These are phyloP conservation scores for Durusdinium trenchii DNA, from an alignment of 73 alveolate genomes.

Conservation along the genomic window DNA sequence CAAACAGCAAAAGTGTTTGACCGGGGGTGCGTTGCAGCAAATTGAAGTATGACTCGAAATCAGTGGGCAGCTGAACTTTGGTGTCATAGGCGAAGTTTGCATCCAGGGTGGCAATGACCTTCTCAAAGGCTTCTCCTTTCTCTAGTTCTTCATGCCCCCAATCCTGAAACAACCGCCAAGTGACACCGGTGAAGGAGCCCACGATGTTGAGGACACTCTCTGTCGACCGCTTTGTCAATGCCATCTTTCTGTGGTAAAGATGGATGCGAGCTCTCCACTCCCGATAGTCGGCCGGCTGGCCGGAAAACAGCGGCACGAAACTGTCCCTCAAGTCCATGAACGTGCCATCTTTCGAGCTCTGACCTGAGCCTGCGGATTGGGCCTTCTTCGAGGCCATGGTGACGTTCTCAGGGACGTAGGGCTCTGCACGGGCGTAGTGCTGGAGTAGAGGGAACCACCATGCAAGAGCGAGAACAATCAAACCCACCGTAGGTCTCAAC, in stretches of 20 bases:
- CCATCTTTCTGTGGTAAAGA: slow-evolving; percentile 5
- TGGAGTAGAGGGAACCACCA: not conserved
- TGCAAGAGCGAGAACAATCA: no score
- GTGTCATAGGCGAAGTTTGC: not conserved
- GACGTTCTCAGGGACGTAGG: not conserved
- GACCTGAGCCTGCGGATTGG: not conserved
- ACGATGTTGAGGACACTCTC: not conserved
- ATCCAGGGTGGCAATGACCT: not conserved
- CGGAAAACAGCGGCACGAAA: not conserved
- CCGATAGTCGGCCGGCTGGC: not conserved
- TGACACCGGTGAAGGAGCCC: not conserved
- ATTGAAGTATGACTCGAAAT: not conserved
- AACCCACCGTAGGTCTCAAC: no score
- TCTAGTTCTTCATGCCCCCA: not conserved
- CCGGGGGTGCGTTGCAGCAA: not conserved
- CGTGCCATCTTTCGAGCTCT: not conserved
- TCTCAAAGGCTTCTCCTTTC: not conserved
- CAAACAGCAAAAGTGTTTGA: not conserved
- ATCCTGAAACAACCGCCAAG: not conserved
- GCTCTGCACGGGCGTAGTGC: not conserved
- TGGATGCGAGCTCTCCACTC: not conserved
- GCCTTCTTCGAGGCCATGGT: not conserved
- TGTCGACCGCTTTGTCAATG: not conserved
- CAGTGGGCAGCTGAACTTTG: not conserved
- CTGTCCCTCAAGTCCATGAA: not conserved